Evolutionary conservation across 352 stramenopile genomes (phyloP), one percentile per base, ranked within the genome.

Genomic region (Globisporangium solare): DNA sequence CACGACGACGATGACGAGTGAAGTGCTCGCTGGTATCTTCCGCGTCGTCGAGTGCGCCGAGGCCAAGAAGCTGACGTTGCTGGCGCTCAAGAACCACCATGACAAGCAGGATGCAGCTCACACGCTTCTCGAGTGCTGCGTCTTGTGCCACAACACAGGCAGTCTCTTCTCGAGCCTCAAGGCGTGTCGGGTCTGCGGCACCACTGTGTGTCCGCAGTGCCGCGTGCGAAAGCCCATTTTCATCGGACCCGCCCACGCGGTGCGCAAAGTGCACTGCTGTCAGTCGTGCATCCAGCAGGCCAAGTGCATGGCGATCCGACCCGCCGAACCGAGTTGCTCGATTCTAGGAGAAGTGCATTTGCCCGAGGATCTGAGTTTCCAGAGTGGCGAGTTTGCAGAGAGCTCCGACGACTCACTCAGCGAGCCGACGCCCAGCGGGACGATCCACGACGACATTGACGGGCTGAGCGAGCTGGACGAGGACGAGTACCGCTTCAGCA

Each of bases 61-160:
- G 32, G 75, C 75, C 53, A 85, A 85, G 66, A 83, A 79, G 51
- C 54, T 85, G 17, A 86, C 73, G 47, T 58, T 81, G 21, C 45
- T 86, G 14, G 56, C 73, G 15, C 56, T 57, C 18, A 50, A 45
- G 41, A 63, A 63, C 42, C 45, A 48, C 31, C 42, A 27, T 2
- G 39, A 13, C 5, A n/a, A 15, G n/a, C n/a, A n/a, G 22, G 13
- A 42, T 24, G 27, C 21, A 7, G 37, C 20, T 20, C 40, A 56
- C 8, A 12, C 47, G 0, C 5, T 51, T n/a, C n/a, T 42, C 24
- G 18, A 20, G 22, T 42, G 21, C 13, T 73, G 66, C 32, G 52
- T 47, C n/a, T 41, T 71, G 17, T 74, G 67, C 31, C 42, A 37
- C 45, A 56, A 53, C 22, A 51, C 18, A 17, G 57, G 65, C 17